Conservation (phyloP, 352 stramenopile species). For the Phytophthora citricola region DNA sequence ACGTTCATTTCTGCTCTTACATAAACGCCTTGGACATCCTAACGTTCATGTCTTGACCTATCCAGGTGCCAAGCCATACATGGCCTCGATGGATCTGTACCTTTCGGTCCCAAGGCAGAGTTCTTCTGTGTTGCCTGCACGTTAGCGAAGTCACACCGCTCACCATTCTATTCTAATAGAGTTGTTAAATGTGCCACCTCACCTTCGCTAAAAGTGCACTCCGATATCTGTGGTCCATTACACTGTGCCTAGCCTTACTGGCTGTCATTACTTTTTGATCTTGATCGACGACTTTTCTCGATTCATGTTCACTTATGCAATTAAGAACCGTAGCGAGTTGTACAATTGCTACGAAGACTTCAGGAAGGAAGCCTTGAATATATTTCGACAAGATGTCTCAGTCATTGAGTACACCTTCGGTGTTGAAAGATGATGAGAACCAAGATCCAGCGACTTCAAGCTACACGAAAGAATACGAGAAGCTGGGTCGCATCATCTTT, state of each 20-base stretch:
- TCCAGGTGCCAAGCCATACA: not conserved
- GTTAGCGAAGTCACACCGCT: too few relatives aligned
- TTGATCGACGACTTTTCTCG: conserved; percentile 35
- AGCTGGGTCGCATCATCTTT: conserved; percentile 13
- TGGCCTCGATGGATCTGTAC: too few relatives aligned
- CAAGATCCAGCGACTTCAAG: not conserved
- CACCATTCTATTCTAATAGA: too few relatives aligned
- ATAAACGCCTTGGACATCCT: not conserved
- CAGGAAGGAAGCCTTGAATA: too few relatives aligned
- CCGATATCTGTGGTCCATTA: not conserved
- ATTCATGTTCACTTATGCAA: conserved; percentile 27
- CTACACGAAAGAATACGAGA: conserved; percentile 21
- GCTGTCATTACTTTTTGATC: conserved; percentile 17
- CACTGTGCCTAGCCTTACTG: too few relatives aligned
- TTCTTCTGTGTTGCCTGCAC: too few relatives aligned
- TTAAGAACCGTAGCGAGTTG: conserved; percentile 12
- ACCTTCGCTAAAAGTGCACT: conserved; percentile 1
- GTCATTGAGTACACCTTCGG: too few relatives aligned
- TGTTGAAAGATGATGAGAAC: too few relatives aligned
- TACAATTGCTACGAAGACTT: conserved; percentile 18
- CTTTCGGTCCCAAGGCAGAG: too few relatives aligned
- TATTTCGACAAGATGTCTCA: too few relatives aligned
- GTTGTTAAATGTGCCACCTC: too few relatives aligned
- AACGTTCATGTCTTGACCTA: not conserved
- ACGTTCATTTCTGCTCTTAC: not conserved